These are phyloP conservation scores for Fagus crenata DNA, from an alignment of 306 rosid genomes.

Conservation along the genomic window DNA sequence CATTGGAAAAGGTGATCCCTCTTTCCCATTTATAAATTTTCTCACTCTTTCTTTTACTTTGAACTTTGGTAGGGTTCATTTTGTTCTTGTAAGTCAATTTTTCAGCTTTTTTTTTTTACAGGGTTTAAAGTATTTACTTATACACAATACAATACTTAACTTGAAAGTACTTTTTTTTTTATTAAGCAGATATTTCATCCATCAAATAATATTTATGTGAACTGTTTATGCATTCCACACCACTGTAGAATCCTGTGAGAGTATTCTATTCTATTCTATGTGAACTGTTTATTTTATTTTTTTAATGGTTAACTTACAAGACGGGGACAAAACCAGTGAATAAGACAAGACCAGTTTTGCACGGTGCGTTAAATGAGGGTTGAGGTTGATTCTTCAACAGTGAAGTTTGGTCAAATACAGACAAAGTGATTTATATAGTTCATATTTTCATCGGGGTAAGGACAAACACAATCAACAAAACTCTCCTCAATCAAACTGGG, in stretches of 20 bases:
- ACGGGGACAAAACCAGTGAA: conserved; percentile 44
- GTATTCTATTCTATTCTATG: too few relatives aligned
- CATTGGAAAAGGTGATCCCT: conserved; percentile 32
- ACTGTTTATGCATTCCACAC: too few relatives aligned
- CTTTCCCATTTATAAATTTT: neutral
- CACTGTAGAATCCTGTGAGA: too few relatives aligned
- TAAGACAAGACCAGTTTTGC: conserved; percentile 55
- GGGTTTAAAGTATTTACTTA: too few relatives aligned
- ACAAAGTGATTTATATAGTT: conserved; percentile 30
- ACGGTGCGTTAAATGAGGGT: conserved; percentile 36
- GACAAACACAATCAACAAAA: neutral
- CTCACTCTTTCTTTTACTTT: neutral
- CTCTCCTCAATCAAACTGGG: neutral
- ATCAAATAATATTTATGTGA: too few relatives aligned
- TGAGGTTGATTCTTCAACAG: conserved; percentile 30
- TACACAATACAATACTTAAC: too few relatives aligned
- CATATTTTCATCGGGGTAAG: neutral
- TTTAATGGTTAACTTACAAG: neutral
- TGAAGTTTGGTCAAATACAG: conserved; percentile 32
- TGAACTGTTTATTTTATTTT: too few relatives aligned
- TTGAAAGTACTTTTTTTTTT: too few relatives aligned
- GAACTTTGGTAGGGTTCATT: neutral
- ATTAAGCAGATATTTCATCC: too few relatives aligned
- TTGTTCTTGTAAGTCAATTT: neutral
- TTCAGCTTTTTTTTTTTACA: too few relatives aligned